A percentile compares a stretch with the other conserved stretches of the same genome.
phyloP scores from a whole-genome alignment of 345 rosid species.

The Combretum micranthum region DNA sequence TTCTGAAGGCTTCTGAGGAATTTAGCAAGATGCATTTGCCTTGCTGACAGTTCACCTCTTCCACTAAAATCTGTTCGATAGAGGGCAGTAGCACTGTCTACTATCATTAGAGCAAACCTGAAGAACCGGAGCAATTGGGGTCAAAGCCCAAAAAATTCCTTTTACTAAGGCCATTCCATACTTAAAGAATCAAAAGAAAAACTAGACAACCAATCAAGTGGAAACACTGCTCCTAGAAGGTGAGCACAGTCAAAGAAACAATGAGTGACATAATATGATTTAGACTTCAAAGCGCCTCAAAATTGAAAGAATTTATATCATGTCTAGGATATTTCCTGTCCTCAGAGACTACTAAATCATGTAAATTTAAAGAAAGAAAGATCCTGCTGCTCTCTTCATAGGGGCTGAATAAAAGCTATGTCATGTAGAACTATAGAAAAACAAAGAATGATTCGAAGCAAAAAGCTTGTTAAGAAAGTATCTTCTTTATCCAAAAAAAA shows the following conservation, averaged over 20 bases:
- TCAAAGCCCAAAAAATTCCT: neutral
- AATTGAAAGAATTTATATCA: neutral
- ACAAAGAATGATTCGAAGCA: too few relatives aligned
- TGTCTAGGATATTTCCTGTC: neutral
- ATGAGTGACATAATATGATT: too few relatives aligned
- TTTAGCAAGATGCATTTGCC: conserved; percentile 99
- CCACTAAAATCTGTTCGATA: conserved; percentile 95
- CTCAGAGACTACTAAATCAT: too few relatives aligned
- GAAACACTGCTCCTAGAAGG: too few relatives aligned
- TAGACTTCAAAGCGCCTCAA: too few relatives aligned
- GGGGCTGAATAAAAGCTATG: too few relatives aligned
- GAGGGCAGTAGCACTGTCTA: conserved; percentile 91
- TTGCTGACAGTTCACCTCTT: conserved; percentile 91
- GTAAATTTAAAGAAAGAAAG: too few relatives aligned
- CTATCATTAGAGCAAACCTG: conserved; percentile 94
- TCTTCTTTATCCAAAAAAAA: neutral
- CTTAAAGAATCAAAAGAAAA: neutral
- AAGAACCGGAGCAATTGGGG: conserved; percentile 10
- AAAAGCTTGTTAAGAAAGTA: too few relatives aligned
- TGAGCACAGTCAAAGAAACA: too few relatives aligned
- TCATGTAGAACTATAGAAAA: too few relatives aligned
- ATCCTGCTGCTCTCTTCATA: too few relatives aligned
- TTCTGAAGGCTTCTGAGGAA: conserved; percentile 94
- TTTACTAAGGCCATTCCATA: neutral
- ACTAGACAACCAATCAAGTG: too few relatives aligned